A percentile compares a stretch with the other conserved stretches of the same genome.
These are phyloP conservation scores for Tripterygium wilfordii DNA, from an alignment of 177 flowering plant genomes.

Conservation along the genomic window DNA sequence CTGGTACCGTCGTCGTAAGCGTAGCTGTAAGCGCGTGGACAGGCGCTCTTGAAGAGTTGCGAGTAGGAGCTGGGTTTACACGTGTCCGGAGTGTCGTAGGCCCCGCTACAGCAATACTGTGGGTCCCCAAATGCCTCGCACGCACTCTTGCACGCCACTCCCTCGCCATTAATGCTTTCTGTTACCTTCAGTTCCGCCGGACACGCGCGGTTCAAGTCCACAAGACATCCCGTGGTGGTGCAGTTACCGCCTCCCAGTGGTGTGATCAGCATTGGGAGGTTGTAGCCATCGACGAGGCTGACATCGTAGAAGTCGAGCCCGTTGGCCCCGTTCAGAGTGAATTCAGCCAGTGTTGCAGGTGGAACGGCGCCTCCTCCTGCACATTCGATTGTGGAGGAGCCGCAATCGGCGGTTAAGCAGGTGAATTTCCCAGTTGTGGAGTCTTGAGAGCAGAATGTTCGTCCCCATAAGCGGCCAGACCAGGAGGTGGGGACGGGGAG, in stretches of 20 bases:
- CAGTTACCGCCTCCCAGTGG: constrained; percentile 65
- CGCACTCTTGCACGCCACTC: constrained; percentile 87
- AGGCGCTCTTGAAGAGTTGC: constrained; percentile 55
- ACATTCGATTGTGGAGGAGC: constrained; percentile 51
- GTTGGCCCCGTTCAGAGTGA: constrained; percentile 55
- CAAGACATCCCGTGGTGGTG: constrained; percentile 51
- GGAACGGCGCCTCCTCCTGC: constrained; percentile 50
- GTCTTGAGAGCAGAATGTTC: constrained; percentile 52
- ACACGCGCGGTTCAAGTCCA: constrained; percentile 58
- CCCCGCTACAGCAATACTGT: constrained; percentile 76
- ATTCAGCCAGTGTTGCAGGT: constrained; percentile 77
- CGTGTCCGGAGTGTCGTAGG: constrained; percentile 49
- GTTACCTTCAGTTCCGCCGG: constrained; percentile 50
- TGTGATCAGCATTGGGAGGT: constrained; percentile 54
- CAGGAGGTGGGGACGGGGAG: constrained; percentile 46
- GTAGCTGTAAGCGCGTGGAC: constrained; percentile 86
- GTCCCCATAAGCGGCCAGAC: constrained; percentile 90
- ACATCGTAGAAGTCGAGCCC: constrained; percentile 80
- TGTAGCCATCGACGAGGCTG: constrained; percentile 78
- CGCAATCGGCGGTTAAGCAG: constrained; percentile 81
- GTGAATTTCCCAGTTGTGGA: constrained; percentile 50
- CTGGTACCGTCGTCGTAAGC: constrained; percentile 84
- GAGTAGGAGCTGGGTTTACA: constrained; percentile 66
- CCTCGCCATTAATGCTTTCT: constrained; percentile 5
- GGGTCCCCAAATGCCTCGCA: constrained; percentile 75